These are phyloP conservation scores for Lactarius hatsudake DNA, from an alignment of 768 basidiomycete genomes.

Conservation along the genomic window DNA sequence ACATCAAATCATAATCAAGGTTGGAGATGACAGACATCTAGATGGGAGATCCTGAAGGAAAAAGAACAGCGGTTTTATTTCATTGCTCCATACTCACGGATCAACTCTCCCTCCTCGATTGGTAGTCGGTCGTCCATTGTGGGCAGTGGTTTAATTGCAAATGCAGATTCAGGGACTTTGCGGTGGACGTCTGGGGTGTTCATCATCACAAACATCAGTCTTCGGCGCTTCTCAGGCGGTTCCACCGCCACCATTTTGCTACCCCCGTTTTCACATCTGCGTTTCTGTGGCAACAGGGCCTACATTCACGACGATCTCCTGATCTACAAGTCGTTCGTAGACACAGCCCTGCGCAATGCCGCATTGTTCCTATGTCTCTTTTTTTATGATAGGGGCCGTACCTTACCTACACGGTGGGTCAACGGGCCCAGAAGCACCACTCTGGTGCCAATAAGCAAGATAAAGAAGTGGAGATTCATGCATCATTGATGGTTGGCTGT, in stretches of 20 bases:
- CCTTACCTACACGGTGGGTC: not conserved
- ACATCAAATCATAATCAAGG: not conserved
- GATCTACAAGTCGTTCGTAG: not conserved
- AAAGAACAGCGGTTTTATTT: not conserved
- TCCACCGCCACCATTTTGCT: not conserved
- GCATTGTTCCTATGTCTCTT: not conserved
- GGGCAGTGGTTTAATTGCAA: not conserved
- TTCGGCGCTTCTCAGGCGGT: not conserved
- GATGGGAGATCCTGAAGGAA: not conserved
- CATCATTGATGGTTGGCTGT: slow-evolving; percentile 22
- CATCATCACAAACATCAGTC: not conserved
- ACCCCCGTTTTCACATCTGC: not conserved
- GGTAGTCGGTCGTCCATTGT: not conserved
- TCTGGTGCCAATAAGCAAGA: not conserved
- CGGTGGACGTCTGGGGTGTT: not conserved
- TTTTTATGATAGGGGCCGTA: slow-evolving; percentile 8
- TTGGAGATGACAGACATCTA: not conserved
- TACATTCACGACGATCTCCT: not conserved
- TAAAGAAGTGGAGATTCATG: slow-evolving; percentile 1
- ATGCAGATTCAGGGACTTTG: not conserved
- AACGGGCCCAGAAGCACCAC: not conserved
- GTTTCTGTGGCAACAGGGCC: slow-evolving; percentile 13
- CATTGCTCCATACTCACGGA: not conserved
- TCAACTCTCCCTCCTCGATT: not conserved
- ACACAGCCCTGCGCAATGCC: not conserved